These are phyloP conservation scores for Pseudogymnoascus sp. DNA, from an alignment of 2,329 filamentous ascomycete species.

Conservation along the genomic window DNA sequence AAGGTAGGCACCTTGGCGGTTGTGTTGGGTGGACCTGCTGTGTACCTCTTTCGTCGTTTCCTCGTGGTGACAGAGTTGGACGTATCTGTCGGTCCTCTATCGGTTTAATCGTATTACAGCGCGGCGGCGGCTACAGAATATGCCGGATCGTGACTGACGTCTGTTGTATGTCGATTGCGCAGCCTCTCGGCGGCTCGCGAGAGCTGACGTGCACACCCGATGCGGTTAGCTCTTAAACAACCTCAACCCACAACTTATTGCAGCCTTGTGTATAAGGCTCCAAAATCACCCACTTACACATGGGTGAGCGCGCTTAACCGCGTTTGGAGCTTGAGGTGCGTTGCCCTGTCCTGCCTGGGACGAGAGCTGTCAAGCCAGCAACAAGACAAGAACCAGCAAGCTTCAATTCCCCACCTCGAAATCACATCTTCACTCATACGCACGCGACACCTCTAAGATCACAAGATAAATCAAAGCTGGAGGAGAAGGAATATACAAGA, in stretches of 20 bases:
- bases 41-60: conserved; percentile 1
- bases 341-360: conserved; percentile 8
- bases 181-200: conserved; percentile 7
- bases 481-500: neutral
- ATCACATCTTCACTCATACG: neutral
- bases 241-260: neutral
- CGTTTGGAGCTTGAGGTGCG: conserved; percentile 9
- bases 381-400: conserved; percentile 1
- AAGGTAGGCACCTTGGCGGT: conserved; percentile 16
- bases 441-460: neutral
- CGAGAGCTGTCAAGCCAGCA: conserved; percentile 3
- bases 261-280: conserved; percentile 1
- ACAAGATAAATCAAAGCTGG: neutral
- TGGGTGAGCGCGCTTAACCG: conserved; percentile 6
- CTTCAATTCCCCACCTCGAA: neutral
- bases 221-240: neutral
- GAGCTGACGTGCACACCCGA: conserved; percentile 7
- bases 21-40: neutral
- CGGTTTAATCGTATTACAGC: neutral
- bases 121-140: neutral
- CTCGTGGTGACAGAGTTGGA: neutral
- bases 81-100: neutral
- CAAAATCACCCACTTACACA: neutral
- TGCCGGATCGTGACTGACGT: conserved; percentile 1
- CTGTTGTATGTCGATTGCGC: conserved; percentile 6